phyloP scores from a whole-genome alignment of 768 basidiomycete species.

The Crassisporium funariophilum region DNA sequence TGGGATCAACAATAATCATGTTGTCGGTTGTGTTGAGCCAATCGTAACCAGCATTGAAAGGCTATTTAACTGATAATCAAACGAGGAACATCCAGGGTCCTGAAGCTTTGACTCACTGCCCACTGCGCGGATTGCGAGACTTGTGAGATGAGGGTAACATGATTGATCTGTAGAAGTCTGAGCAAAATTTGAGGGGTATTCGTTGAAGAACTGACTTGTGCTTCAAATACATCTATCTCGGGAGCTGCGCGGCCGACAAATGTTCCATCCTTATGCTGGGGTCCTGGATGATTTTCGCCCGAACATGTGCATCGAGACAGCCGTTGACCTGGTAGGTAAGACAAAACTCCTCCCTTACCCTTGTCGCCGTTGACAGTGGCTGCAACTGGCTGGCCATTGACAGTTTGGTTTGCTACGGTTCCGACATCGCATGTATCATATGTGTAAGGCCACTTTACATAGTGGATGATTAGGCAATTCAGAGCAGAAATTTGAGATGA shows the following conservation, averaged over 20 bases:
- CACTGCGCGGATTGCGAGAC: constrained; percentile 89
- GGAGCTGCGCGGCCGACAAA: constrained; percentile 85
- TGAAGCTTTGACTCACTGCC: constrained; percentile 54
- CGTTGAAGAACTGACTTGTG: constrained; percentile 47
- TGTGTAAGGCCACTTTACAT: constrained; percentile 73
- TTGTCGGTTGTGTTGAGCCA: constrained; percentile 68
- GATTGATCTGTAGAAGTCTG: constrained; percentile 42
- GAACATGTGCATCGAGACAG: constrained; percentile 86
- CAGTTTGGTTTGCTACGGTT: constrained; percentile 78
- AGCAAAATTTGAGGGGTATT: not conserved
- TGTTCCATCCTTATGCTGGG: constrained; percentile 68
- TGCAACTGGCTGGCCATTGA: constrained; percentile 66
- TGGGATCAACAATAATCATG: constrained; percentile 55
- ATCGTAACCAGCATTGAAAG: constrained; percentile 73
- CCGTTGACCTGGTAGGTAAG: constrained; percentile 79
- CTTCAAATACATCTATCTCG: constrained; percentile 91
- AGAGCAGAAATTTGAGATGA: not conserved
- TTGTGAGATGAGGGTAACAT: constrained; percentile 45
- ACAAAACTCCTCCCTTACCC: constrained; percentile 48
- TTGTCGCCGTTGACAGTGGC: constrained; percentile 62
- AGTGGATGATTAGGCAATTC: not conserved
- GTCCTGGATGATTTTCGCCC: constrained; percentile 84
- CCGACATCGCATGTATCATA: constrained; percentile 87
- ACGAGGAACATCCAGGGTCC: not conserved
- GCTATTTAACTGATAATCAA: constrained; percentile 38